phyloP scores from a whole-genome alignment of 2,329 filamentous ascomycete genomes.

The Cladophialophora psammophila region DNA sequence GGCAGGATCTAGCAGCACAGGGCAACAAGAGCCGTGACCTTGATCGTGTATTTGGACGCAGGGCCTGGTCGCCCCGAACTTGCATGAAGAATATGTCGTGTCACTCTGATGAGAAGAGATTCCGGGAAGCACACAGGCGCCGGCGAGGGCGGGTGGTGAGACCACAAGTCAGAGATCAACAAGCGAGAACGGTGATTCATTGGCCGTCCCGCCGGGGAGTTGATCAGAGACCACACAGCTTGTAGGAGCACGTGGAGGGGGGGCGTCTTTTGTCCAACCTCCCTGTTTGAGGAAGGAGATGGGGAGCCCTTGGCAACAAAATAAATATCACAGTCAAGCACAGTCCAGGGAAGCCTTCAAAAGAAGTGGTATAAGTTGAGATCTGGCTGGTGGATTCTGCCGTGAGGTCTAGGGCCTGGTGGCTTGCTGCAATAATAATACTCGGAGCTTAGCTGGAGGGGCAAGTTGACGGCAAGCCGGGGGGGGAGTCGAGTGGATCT shows the following conservation, averaged over 20 bases:
- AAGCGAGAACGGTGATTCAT: conserved; percentile 18
- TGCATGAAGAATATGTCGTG: conserved; percentile 2
- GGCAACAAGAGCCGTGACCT: conserved; percentile 17
- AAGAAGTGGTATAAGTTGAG: conserved; percentile 5
- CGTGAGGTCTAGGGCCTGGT: background rate
- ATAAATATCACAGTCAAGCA: background rate
- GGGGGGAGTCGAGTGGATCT: conserved; percentile 24
- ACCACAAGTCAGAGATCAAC: conserved; percentile 20
- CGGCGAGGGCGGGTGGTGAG: conserved; percentile 5
- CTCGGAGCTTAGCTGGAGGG: conserved; percentile 16
- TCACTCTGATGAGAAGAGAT: background rate
- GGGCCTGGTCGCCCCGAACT: background rate
- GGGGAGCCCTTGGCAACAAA: background rate
- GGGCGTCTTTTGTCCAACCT: conserved; percentile 14
- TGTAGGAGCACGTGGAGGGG: conserved; percentile 30
- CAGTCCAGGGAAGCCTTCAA: background rate
- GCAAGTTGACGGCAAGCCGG: conserved; percentile 17
- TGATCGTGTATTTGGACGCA: conserved; percentile 14
- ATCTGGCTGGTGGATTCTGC: conserved; percentile 23
- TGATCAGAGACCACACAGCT: background rate
- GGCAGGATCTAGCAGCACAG: conserved; percentile 19
- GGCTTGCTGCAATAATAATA: conserved; percentile 15
- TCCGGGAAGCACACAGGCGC: background rate
- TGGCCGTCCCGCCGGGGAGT: conserved; percentile 18
- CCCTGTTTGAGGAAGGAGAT: conserved; percentile 1